Percentiles rank a stretch among this genome's conserved stretches.
phyloP scores from a whole-genome alignment of 306 rosid species.

The Begonia masoniana region DNA sequence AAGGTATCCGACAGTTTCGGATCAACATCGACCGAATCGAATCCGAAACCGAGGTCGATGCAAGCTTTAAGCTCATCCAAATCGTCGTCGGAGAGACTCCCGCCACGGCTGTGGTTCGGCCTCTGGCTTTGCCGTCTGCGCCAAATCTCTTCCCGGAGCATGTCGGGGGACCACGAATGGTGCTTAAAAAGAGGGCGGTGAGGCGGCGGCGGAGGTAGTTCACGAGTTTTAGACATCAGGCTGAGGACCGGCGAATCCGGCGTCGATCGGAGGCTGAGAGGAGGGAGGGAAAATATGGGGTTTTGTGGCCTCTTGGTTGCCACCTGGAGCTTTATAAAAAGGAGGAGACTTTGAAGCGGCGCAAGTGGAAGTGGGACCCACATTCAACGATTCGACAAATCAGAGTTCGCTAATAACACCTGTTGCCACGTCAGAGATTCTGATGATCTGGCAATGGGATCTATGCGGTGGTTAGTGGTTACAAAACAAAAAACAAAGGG shows the following conservation, averaged over 20 bases:
- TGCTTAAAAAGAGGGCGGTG: constrained; percentile 55
- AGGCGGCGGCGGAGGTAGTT: neutral
- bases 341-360: too few relatives aligned
- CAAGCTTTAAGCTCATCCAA: constrained; percentile 87
- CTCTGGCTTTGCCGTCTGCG: constrained; percentile 58
- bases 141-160: constrained; percentile 77
- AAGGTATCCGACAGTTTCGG: constrained; percentile 61
- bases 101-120: constrained; percentile 43
- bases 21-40: constrained; percentile 50
- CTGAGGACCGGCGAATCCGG: neutral
- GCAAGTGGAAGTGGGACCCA: too few relatives aligned
- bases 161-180: constrained; percentile 87
- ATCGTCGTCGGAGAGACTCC: constrained; percentile 81
- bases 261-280: neutral
- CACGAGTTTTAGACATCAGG: neutral
- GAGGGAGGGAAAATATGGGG: neutral
- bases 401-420: too few relatives aligned
- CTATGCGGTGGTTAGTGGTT: too few relatives aligned
- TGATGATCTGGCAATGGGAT: too few relatives aligned
- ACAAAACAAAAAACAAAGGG: too few relatives aligned
- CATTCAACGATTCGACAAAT: too few relatives aligned
- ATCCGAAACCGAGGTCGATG: constrained; percentile 79
- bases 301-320: too few relatives aligned
- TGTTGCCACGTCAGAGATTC: too few relatives aligned
- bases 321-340: too few relatives aligned